These are phyloP conservation scores for Jacaranda mimosifolia DNA, from an alignment of 257 asterid genomes.

Conservation along the genomic window DNA sequence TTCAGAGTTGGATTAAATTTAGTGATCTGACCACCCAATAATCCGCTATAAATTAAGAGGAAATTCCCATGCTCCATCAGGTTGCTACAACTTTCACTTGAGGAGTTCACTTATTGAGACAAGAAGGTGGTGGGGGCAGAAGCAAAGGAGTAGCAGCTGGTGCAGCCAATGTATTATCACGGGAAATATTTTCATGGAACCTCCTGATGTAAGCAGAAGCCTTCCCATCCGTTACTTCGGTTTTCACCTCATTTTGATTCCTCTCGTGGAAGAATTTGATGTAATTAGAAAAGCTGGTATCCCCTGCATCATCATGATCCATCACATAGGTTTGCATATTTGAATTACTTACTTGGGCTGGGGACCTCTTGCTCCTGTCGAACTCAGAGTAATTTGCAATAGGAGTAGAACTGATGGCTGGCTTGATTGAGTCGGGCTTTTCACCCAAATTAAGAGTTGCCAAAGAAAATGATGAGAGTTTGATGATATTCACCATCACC, in stretches of 20 bases:
- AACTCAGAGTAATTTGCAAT: conserved; percentile 7
- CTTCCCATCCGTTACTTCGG: conserved; percentile 8
- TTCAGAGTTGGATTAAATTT: no score
- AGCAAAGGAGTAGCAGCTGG: conserved; percentile 12
- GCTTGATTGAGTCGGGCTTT: not conserved
- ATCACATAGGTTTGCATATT: conserved; percentile 25
- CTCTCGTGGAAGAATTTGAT: conserved; percentile 36
- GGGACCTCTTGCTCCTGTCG: conserved; percentile 13
- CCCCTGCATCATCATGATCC: conserved; percentile 24
- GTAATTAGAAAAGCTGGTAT: conserved; percentile 32
- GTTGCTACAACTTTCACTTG: no score
- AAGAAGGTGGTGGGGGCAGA: conserved; percentile 34
- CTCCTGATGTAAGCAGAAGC: conserved; percentile 34
- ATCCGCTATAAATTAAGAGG: no score
- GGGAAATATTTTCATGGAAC: conserved; percentile 40
- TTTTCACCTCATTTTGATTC: conserved; percentile 31
- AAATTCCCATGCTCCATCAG: no score
- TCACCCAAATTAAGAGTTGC: conserved; percentile 39
- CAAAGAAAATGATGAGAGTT: conserved; percentile 45
- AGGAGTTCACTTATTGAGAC: not conserved
- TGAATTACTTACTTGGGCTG: not conserved
- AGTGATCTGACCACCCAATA: no score
- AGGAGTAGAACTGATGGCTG: not conserved
- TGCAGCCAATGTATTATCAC: not conserved
- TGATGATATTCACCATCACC: conserved; percentile 41